Evolutionary conservation across 495 filamentous ascomycete genomes (phyloP), one percentile per base, ranked within the genome.

Genomic region (Aspergillus bridgeri): DNA sequence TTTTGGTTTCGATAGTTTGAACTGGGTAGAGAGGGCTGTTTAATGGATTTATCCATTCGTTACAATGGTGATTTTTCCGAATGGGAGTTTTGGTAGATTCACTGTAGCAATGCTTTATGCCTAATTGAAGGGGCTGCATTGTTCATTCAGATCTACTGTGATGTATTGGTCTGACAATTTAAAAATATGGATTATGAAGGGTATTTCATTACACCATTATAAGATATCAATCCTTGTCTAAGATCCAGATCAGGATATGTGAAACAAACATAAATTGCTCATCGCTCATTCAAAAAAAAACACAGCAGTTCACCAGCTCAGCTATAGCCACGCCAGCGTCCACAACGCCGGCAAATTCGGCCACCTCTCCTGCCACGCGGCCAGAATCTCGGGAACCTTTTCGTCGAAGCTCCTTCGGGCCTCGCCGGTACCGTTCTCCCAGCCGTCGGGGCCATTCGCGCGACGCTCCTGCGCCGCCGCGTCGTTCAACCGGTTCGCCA

Each of bases 291-390:
- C n/a, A 13, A n/a, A 50, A 15, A 38, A 48, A 22, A 22, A 56
- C 23, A 21, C 19, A 57, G 7, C 33, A 38, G 8, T 15, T 27
- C 25, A n/a, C n/a, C n/a, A n/a, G n/a, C n/a, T n/a, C 25, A 27
- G 25, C 65, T 71, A 99, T 75, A 98, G 90, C 92, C 94, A 99
- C 25, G 90, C 90, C 68, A 98, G 70, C 38, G 91, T 97, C 95
- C 95, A 99, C 62, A 93, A 78, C 9, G 91, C 89, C 21, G 94
- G 95, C 59, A 97, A 65, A 62, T 88, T 85, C 24, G 95, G 94
- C 88, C 93, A 96, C 69, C 86, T 85, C 71, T 93, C 92, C 75
- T 99, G 95, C 95, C 95, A 99, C 59, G 85, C 85, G n/a, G 84
- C 94, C 58, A 99, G 70, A 24, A 99, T 88, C 47, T 96, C 91